A percentile compares a stretch with the other conserved stretches of the same genome.
These are phyloP conservation scores for Cercophora newfieldiana DNA, from an alignment of 495 filamentous ascomycete genomes.

Conservation along the genomic window DNA sequence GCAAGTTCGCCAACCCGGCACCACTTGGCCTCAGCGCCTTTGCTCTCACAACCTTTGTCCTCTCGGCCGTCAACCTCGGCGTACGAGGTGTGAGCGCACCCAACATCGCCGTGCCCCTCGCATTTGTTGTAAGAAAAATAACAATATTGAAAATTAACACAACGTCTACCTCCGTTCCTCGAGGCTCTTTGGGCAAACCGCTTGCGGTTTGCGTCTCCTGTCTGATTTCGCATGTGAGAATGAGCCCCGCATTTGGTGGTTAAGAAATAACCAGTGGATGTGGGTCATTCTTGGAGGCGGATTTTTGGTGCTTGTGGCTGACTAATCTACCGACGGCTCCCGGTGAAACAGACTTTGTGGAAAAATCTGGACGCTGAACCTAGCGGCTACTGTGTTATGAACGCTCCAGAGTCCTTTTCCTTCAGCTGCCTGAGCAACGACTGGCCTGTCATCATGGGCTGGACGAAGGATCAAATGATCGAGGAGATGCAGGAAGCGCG, in stretches of 20 bases:
- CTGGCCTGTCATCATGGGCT: neutral
- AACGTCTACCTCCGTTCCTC: too few relatives aligned
- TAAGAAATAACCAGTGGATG: slow-evolving; percentile 1
- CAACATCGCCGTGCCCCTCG: slow-evolving; percentile 69
- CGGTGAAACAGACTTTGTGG: too few relatives aligned
- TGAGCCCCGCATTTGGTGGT: slow-evolving; percentile 4
- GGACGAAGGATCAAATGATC: slow-evolving; percentile 9
- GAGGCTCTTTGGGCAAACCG: neutral
- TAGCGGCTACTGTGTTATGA: too few relatives aligned
- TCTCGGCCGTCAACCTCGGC: slow-evolving; percentile 80
- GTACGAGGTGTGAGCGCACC: slow-evolving; percentile 59
- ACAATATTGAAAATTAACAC: too few relatives aligned
- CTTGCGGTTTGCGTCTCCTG: neutral
- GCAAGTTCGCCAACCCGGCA: slow-evolving; percentile 87
- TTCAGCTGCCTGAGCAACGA: too few relatives aligned
- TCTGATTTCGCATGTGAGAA: neutral
- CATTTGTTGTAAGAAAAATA: too few relatives aligned
- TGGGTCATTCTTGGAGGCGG: neutral
- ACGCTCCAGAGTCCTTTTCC: too few relatives aligned
- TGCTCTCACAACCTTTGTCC: slow-evolving; percentile 92
- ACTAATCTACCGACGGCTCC: too few relatives aligned
- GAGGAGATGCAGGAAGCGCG: slow-evolving; percentile 2
- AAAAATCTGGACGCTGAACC: too few relatives aligned
- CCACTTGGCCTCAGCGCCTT: slow-evolving; percentile 87
- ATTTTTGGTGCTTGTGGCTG: too few relatives aligned